Base-by-base conservation (phyloP, 208 protist genomes). In the Angomonas ambiguus region DNA sequence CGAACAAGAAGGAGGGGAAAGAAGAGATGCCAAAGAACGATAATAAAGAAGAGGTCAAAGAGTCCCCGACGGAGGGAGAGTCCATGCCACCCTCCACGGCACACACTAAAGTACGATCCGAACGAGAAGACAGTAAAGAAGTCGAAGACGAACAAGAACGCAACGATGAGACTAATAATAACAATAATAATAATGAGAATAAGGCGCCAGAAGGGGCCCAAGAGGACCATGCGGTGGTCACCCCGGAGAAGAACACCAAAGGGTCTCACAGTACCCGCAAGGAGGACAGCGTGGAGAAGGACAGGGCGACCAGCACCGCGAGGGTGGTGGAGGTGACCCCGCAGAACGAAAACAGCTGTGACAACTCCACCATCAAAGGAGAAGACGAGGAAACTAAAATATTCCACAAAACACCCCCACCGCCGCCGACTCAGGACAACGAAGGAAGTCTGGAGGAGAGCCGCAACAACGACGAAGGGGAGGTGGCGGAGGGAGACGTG, bases 301-400 rank as follows among this genome's bases (percentile, higher is more conserved):
- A 13, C n/a, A 48, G 63, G n/a, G 63, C 42, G 51, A 68, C 63
- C 11, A 68, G 63, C 63, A 68, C 42, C 35, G 63, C 63, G 33
- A 48, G 63, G 4, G 63, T 68, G 31, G 63, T 60, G 24, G 63
- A 68, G 27, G 63, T 68, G 4, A 28, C 33, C 2, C 3, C 32
- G 31, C n/a, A 41, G 2, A 28, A 10, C 28, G n/a, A 30, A 6
- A 59, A 60, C 32, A 28, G 33, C 49, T 28, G 18, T 8, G 49
- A 16, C 49, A 8, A 28, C 49, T 25, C n/a, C 13, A 10, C 63
- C 22, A 20, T 20, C 16, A 6, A 38, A 5, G n/a, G 11, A 31
- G 62, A 58, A 20, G 63, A 61, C 4, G 51, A 55, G 18, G 63
- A 53, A 16, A 53, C 63, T 2, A 25, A 16, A 28, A 68, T 68